Evolutionary conservation across 1,139 yeast species (phyloP).

Genomic region (Saccharomyces hybrid): DNA sequence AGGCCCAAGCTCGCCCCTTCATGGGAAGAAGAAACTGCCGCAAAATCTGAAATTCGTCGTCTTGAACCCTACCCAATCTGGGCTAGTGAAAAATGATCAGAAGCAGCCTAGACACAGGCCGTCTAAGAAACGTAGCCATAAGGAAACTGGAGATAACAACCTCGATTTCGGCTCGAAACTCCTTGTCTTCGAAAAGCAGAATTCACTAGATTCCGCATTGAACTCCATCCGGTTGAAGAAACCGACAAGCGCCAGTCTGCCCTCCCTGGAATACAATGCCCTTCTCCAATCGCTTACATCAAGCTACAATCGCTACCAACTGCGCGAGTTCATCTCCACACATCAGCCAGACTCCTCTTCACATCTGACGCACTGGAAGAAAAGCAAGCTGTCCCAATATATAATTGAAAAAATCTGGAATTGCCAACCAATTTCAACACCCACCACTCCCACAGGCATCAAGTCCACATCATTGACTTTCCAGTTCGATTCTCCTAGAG

Average conservation of each 20-base stretch:
- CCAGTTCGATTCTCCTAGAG: slow-evolving; percentile 12
- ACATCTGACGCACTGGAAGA: slow-evolving; percentile 11
- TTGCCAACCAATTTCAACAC: slow-evolving; percentile 12
- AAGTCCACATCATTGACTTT: slow-evolving; percentile 32
- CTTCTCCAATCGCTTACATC: neutral
- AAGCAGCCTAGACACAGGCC: neutral
- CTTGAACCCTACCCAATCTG: slow-evolving; percentile 24
- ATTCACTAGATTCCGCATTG: neutral
- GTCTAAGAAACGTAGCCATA: neutral
- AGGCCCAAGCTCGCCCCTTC: neutral
- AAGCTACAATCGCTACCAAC: slow-evolving; percentile 5
- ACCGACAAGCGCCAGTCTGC: neutral
- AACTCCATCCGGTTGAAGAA: neutral
- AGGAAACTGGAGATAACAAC: neutral
- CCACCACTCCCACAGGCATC: slow-evolving; percentile 1
- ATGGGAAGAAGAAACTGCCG: slow-evolving; percentile 27
- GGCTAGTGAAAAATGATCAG: slow-evolving; percentile 10
- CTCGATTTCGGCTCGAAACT: neutral
- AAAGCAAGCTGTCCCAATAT: slow-evolving; percentile 20
- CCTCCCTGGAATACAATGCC: neutral
- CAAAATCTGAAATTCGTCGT: slow-evolving; percentile 24
- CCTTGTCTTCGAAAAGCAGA: neutral
- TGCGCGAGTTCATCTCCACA: neutral
- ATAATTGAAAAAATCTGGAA: slow-evolving; percentile 39
- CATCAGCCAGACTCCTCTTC: neutral